Percentiles rank a stretch among this genome's conserved stretches.
These are phyloP conservation scores for Aspergillus fructus DNA, from an alignment of 2,329 filamentous ascomycete species.

Conservation along the genomic window DNA sequence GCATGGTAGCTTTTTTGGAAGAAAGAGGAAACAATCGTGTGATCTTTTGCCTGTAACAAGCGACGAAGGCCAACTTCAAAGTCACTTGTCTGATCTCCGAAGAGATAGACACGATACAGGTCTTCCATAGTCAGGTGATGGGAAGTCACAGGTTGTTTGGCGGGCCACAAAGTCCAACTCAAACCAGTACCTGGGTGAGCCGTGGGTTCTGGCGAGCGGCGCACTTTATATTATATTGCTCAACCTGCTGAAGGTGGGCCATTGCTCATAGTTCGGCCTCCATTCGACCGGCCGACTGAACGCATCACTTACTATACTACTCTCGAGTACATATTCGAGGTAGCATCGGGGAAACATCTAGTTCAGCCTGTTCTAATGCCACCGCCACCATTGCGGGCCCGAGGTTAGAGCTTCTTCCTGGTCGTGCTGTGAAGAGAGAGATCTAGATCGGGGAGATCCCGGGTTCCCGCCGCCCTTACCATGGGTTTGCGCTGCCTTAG, in stretches of 20 bases:
- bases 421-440: not conserved
- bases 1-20: slow-evolving; percentile 45
- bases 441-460: slow-evolving; percentile 5
- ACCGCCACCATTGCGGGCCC: slow-evolving; percentile 7
- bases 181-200: not conserved
- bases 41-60: slow-evolving; percentile 42
- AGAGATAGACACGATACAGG: slow-evolving; percentile 42
- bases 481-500: not conserved
- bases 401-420: not conserved
- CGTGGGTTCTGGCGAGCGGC: not conserved
- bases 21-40: slow-evolving; percentile 43
- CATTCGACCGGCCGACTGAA: not conserved
- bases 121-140: slow-evolving; percentile 27
- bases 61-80: slow-evolving; percentile 43
- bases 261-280: not conserved
- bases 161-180: not conserved
- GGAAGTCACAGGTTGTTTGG: not conserved
- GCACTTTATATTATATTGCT: slow-evolving; percentile 1
- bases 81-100: slow-evolving; percentile 48
- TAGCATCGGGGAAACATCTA: slow-evolving; percentile 1
- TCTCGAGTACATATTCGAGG: not conserved
- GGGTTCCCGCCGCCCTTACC: not conserved
- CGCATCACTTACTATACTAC: not conserved
- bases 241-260: not conserved
- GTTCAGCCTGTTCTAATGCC: not conserved